Conservation (phyloP, 139 green algal genomes). For the Asterochloris erici region DNA sequence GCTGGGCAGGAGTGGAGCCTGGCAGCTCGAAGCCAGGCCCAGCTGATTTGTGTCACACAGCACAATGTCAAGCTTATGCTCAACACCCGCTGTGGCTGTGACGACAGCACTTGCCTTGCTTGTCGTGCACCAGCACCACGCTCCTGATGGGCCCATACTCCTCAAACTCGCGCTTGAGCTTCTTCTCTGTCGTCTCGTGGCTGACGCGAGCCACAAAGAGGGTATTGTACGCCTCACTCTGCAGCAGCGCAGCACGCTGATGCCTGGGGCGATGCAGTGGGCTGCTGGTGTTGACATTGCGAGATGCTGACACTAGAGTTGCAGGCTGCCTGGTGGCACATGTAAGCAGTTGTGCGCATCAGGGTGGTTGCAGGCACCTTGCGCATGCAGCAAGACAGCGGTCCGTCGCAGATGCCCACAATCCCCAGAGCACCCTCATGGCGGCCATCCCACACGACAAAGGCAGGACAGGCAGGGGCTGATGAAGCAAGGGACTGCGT, state of each 20-base stretch:
- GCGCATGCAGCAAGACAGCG: no score
- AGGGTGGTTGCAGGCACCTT: neutral
- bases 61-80: no score
- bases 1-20: no score
- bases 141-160: slow-evolving; percentile 84
- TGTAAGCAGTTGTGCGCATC: neutral
- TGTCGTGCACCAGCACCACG: slow-evolving; percentile 62
- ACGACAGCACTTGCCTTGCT: slow-evolving; percentile 25
- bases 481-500: neutral
- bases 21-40: no score
- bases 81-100: neutral
- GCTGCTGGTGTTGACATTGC: no score
- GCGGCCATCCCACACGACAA: neutral
- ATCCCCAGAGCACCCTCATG: no score
- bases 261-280: no score
- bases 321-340: neutral
- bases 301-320: neutral
- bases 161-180: slow-evolving; percentile 79
- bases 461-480: neutral
- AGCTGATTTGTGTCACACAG: no score
- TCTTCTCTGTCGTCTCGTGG: slow-evolving; percentile 79
- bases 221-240: slow-evolving; percentile 89
- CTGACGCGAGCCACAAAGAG: slow-evolving; percentile 77
- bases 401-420: no score
- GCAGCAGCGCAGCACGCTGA: neutral